Percentiles rank a stretch among this genome's conserved stretches.
Conservation (phyloP, 345 rosid species). For the Psidium guajava region DNA sequence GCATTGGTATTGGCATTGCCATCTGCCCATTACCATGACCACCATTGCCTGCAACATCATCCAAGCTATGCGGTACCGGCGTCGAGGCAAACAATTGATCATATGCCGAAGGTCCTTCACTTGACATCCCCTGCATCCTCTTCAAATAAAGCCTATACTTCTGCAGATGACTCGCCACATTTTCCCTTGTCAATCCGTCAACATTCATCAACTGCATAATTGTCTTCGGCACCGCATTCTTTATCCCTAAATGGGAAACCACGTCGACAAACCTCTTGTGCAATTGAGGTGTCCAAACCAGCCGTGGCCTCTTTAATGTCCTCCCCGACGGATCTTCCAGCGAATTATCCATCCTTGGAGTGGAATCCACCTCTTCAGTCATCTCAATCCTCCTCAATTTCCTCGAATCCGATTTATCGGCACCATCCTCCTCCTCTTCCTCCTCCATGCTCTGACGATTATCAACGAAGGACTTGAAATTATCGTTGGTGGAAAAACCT, state of each 20-base stretch:
- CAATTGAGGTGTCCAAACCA: constrained; percentile 97
- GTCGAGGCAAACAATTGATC: constrained; percentile 78
- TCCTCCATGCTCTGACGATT: constrained; percentile 1
- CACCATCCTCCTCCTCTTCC: constrained; percentile 23
- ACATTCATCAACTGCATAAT: constrained; percentile 99
- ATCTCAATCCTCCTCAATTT: constrained; percentile 47
- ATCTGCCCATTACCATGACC: constrained; percentile 30
- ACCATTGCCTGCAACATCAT: not conserved
- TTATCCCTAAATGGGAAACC: constrained; percentile 73
- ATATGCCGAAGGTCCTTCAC: constrained; percentile 49
- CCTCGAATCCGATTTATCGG: constrained; percentile 25
- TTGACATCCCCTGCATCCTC: constrained; percentile 74
- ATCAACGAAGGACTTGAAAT: constrained; percentile 16
- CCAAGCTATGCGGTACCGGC: constrained; percentile 55
- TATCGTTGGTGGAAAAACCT: constrained; percentile 22
- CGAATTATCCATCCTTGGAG: constrained; percentile 29
- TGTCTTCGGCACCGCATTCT: constrained; percentile 95
- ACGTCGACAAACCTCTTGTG: constrained; percentile 97
- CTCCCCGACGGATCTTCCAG: constrained; percentile 51
- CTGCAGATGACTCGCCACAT: constrained; percentile 92
- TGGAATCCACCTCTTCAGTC: constrained; percentile 76
- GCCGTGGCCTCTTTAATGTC: constrained; percentile 61
- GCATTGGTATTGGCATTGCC: constrained; percentile 23
- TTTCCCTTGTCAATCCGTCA: constrained; percentile 85
- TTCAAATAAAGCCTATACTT: constrained; percentile 84